A percentile compares a stretch with the other conserved stretches of the same genome.
Conservation (phyloP, 2,329 filamentous ascomycete species). For the Cladobotryum mycophilum region DNA sequence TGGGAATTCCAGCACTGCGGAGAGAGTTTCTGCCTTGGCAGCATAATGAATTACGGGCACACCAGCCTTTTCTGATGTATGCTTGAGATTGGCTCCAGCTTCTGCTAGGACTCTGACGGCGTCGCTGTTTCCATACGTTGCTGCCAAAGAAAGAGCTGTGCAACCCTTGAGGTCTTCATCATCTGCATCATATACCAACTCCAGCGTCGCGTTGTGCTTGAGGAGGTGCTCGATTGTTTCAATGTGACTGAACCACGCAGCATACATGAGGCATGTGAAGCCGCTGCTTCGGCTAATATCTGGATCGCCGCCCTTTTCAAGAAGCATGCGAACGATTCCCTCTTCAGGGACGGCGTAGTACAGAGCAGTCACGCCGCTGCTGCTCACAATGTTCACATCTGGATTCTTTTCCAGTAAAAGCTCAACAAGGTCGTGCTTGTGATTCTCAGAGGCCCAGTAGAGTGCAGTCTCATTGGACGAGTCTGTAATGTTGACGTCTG, state of each 20-base stretch:
- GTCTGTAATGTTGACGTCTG: slow-evolving; percentile 5
- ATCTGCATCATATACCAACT: slow-evolving; percentile 3
- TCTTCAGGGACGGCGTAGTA: slow-evolving; percentile 4
- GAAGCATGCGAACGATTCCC: slow-evolving; percentile 1
- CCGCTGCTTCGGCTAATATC: slow-evolving; percentile 2
- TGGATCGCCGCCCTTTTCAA: slow-evolving; percentile 11
- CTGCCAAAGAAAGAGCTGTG: slow-evolving; percentile 10
- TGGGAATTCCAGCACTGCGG: slow-evolving; percentile 7
- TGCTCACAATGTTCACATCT: slow-evolving; percentile 12
- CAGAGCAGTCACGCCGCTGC: background rate
- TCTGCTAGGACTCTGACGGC: slow-evolving; percentile 7
- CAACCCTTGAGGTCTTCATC: slow-evolving; percentile 4
- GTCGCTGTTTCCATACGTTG: background rate
- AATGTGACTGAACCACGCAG: slow-evolving; percentile 6
- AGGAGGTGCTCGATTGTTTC: slow-evolving; percentile 5
- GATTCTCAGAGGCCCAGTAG: background rate
- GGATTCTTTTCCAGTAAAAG: slow-evolving; percentile 13
- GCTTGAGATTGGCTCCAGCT: slow-evolving; percentile 7
- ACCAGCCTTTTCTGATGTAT: background rate
- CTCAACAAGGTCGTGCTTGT: slow-evolving; percentile 7
- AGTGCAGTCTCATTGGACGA: background rate
- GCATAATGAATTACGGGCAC: slow-evolving; percentile 5
- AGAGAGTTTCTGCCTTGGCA: background rate
- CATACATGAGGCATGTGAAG: slow-evolving; percentile 8
- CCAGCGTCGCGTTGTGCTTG: slow-evolving; percentile 3